phyloP scores from a whole-genome alignment of 176 grass and related monocot genomes.

The Oryza australiensis region DNA sequence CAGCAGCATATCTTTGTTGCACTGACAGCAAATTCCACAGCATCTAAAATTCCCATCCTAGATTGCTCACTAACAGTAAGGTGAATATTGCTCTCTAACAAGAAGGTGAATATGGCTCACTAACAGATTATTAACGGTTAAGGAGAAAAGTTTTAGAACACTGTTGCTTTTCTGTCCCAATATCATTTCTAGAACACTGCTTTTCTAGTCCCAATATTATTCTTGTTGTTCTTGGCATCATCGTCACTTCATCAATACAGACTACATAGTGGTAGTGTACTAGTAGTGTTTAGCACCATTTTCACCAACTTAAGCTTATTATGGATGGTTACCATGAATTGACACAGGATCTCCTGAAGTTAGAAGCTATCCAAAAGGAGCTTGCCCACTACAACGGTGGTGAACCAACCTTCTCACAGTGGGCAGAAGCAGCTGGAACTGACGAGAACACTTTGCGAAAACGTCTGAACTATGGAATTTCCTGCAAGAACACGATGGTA shows the following conservation, averaged over 20 bases:
- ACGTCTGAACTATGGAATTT: slow-evolving; percentile 57
- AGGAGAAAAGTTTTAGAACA: not conserved
- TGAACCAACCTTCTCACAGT: slow-evolving; percentile 71
- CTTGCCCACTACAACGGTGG: slow-evolving; percentile 42
- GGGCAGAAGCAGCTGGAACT: slow-evolving; percentile 67
- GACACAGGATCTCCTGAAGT: slow-evolving; percentile 77
- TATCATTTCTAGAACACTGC: not conserved
- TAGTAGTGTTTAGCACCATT: not conserved
- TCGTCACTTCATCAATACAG: not conserved
- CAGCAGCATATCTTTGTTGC: not conserved
- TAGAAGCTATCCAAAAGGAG: slow-evolving; percentile 54
- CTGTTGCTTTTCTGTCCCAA: not conserved
- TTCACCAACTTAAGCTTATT: slow-evolving; percentile 9
- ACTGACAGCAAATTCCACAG: not conserved
- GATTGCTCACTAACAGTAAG: not conserved
- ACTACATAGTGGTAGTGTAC: too few relatives aligned
- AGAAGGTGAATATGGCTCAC: too few relatives aligned
- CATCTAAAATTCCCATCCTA: not conserved
- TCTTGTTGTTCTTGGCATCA: not conserved
- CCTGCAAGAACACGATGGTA: slow-evolving; percentile 86
- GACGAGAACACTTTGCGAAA: slow-evolving; percentile 55
- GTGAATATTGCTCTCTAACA: not conserved
- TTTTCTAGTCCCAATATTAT: not conserved
- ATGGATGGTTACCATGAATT: slow-evolving; percentile 26
- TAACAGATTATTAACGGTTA: not conserved